Base-by-base conservation (phyloP, 2,329 filamentous ascomycete species). In the Colletotrichum agaves region DNA sequence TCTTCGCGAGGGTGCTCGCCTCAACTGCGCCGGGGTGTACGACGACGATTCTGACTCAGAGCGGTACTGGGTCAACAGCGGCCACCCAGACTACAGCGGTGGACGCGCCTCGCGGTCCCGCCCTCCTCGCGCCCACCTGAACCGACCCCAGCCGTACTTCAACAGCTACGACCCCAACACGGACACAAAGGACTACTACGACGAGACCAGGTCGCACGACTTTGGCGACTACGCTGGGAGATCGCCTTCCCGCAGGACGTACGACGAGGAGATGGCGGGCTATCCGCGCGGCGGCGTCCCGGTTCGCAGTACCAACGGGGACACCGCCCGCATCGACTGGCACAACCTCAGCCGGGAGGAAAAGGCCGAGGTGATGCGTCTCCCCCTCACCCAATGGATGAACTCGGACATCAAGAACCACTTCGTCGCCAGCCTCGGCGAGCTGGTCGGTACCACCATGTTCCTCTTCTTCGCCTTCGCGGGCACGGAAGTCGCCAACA, bases 351-450 rank as follows among this genome's bases (percentile, higher is more conserved):
- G 75, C 5, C 72, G 74, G 1, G 74, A 81, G 60, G 80, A 84
- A 71, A 80, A 79, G 72, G 76, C 75, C 4, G 74, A 83, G 63
- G 80, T 83, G 10, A 75, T 83, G 74, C 78, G 82, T 39, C 74
- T 84, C 21, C 82, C 82, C 2, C 77, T 80, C 74, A 80, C 78
- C 3, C 75, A 81, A 35, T 83, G 81, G 82, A 83, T 84, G 82
- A 79, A 83, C 72, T 82, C 80, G 7, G 72, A 78, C 55, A 70
- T 82, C 67, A 84, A 83, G 76, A 81, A 84, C 73, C 77, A 80
- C 75, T 76, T 80, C 63, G 72, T 81, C 37, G 75, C 80, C 56
- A 72, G 73, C 41, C 53, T 78, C 6, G 78, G 79, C 46, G 80
- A 82, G 72, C 75, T 82, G 11, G 75, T 81, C 19, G 80, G 80